phyloP scores from a whole-genome alignment of 148 eudicot genomes.

The Silene conica region DNA sequence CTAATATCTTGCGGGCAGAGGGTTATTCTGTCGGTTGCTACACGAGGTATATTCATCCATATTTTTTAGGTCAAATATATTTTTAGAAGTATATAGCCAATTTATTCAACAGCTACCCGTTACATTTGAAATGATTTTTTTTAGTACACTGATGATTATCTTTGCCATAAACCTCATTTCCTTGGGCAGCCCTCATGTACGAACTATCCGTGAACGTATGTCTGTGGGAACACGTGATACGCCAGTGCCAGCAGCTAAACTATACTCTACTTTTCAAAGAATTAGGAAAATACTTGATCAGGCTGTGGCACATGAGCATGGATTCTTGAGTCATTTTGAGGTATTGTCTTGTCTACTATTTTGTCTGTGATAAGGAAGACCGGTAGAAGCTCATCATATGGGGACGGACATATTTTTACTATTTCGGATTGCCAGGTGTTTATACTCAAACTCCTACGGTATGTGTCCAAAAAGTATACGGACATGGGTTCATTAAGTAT shows the following conservation, averaged over 20 bases:
- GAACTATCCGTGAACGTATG: constrained; percentile 83
- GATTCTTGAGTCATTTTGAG: constrained; percentile 87
- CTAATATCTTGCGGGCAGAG: constrained; percentile 74
- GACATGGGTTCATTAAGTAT: not conserved
- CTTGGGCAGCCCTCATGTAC: constrained; percentile 83
- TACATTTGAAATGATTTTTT: not conserved
- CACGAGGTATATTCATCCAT: constrained; percentile 47
- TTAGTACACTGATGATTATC: constrained; percentile 4
- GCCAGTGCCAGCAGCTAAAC: constrained; percentile 53
- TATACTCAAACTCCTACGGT: not conserved
- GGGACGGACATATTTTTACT: not conserved
- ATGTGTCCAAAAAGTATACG: not conserved
- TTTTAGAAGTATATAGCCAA: not conserved
- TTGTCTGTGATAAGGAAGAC: constrained; percentile 1
- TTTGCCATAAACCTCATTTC: constrained; percentile 26
- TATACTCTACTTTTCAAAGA: constrained; percentile 45
- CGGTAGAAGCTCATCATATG: not conserved
- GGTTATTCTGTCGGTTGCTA: constrained; percentile 94
- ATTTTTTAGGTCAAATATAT: not conserved
- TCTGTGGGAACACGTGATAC: constrained; percentile 56
- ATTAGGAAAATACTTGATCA: constrained; percentile 52
- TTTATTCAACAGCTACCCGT: not conserved
- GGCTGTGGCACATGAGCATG: constrained; percentile 62
- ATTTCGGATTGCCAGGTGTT: not conserved
- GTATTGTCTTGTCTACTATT: constrained; percentile 33